These are phyloP conservation scores for Xylariaceae sp. DNA, from an alignment of 2,329 filamentous ascomycete species.

Conservation along the genomic window DNA sequence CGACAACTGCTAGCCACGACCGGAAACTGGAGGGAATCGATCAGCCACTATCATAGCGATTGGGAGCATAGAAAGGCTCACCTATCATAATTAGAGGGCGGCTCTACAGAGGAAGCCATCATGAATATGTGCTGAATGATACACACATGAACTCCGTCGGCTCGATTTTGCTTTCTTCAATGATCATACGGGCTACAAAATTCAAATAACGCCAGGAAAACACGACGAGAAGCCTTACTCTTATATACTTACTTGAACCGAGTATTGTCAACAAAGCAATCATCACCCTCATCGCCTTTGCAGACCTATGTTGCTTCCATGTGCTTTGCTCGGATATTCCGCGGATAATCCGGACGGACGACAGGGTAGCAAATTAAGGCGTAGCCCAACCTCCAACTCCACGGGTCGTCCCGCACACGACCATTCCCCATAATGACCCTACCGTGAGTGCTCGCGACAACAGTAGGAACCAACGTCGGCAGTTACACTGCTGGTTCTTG, in stretches of 20 bases:
- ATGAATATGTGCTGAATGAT: neutral
- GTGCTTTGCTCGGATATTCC: conserved; percentile 7
- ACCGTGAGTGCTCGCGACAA: neutral
- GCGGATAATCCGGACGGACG: conserved; percentile 5
- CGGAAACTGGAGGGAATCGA: conserved; percentile 2
- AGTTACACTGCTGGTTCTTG: neutral
- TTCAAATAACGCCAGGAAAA: neutral
- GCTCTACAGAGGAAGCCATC: conserved; percentile 11
- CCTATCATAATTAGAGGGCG: conserved; percentile 14
- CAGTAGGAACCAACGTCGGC: neutral
- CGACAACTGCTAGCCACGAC: conserved; percentile 22
- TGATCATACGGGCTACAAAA: neutral
- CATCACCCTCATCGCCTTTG: neutral
- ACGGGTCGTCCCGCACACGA: too few species aligned
- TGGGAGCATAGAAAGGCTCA: neutral
- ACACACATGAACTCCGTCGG: neutral
- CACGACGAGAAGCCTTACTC: neutral
- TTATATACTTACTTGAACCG: neutral
- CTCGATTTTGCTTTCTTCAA: neutral
- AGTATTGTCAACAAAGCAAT: too few species aligned
- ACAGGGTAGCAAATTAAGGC: too few species aligned
- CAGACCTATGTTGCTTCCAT: neutral
- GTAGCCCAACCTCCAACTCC: too few species aligned
- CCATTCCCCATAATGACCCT: too few species aligned
- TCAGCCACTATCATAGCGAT: neutral